Evolutionary conservation across 768 basidiomycete species (phyloP).

Genomic region (Zangia roseola): DNA sequence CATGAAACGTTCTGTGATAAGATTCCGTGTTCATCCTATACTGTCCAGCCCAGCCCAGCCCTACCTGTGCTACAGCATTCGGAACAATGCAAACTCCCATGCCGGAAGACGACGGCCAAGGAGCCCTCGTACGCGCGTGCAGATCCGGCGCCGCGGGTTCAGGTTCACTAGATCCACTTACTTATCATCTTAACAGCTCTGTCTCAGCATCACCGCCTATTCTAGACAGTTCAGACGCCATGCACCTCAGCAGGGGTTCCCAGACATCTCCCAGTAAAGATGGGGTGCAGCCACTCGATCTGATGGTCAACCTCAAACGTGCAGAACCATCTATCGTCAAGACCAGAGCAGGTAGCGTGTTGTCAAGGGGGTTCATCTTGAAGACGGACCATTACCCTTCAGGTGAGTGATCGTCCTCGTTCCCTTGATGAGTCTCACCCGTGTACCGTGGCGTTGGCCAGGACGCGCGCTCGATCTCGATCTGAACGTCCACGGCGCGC

Average conservation of each 20-base stretch:
- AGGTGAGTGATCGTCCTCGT: constrained; percentile 38
- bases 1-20: too few relatives aligned
- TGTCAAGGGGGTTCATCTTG: constrained; percentile 86
- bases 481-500: constrained; percentile 89
- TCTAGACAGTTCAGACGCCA: constrained; percentile 3
- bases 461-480: constrained; percentile 90
- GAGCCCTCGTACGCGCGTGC: background rate
- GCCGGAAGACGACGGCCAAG: background rate
- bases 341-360: constrained; percentile 77
- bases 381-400: constrained; percentile 92
- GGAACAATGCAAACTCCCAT: background rate
- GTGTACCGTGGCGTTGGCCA: constrained; percentile 25
- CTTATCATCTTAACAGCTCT: constrained; percentile 8
- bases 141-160: constrained; percentile 1
- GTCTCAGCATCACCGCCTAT: constrained; percentile 1
- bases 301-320: constrained; percentile 60
- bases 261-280: constrained; percentile 5
- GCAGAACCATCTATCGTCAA: constrained; percentile 78
- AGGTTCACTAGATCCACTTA: constrained; percentile 7
- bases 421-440: constrained; percentile 1
- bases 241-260: constrained; percentile 1
- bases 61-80: background rate
- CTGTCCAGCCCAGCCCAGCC: too few relatives aligned
- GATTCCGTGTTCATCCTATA: too few relatives aligned
- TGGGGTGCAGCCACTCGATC: constrained; percentile 45